Evolutionary conservation across 345 rosid species (phyloP).

Genomic region (Rhodomyrtus tomentosa): DNA sequence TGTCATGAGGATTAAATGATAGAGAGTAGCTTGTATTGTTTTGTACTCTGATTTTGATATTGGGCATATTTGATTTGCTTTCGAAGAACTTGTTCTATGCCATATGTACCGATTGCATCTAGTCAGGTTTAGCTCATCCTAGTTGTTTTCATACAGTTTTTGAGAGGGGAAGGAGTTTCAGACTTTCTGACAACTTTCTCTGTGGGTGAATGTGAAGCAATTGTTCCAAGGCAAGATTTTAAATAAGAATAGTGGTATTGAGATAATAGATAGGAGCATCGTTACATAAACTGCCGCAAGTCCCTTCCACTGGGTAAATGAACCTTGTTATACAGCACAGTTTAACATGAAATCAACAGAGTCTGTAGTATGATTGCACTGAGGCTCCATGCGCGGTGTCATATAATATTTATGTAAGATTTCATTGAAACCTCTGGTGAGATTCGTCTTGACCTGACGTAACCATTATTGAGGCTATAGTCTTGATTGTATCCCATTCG

Average conservation of each 20-base stretch:
- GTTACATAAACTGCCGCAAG: fast-evolving
- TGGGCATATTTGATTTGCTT: background rate
- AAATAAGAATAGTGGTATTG: background rate
- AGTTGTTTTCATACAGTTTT: background rate
- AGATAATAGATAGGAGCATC: fast-evolving
- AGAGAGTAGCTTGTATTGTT: background rate
- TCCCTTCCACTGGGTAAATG: background rate
- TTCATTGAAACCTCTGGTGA: background rate
- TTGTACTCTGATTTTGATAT: background rate
- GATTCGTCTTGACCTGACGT: background rate
- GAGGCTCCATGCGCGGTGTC: background rate
- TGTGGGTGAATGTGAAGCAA: background rate
- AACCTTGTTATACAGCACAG: background rate
- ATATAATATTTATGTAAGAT: background rate
- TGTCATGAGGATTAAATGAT: fast-evolving
- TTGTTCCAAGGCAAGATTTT: background rate
- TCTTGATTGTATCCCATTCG: background rate
- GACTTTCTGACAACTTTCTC: background rate
- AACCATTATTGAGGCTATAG: background rate
- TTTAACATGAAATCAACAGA: background rate
- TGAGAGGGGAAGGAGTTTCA: background rate
- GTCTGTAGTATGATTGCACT: background rate
- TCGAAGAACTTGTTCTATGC: background rate
- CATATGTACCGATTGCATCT: background rate
- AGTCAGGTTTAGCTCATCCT: background rate